A percentile compares a stretch with the other conserved stretches of the same genome.
These are phyloP conservation scores for Hydnomerulius pinastri DNA, from an alignment of 768 basidiomycete genomes.

Conservation along the genomic window DNA sequence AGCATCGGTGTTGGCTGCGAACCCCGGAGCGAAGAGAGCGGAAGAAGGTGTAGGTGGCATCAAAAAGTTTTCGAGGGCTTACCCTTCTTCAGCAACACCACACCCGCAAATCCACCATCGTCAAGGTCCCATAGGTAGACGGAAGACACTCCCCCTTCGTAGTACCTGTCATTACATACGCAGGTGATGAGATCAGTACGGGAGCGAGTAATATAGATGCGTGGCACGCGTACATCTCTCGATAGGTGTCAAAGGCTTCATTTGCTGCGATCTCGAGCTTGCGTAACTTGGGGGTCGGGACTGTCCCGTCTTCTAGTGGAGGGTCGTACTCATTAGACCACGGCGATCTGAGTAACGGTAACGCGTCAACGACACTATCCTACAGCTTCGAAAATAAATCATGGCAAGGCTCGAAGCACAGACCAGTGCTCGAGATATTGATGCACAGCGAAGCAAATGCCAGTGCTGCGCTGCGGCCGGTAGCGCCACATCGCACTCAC, in stretches of 20 bases:
- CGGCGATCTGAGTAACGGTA: constrained; percentile 67
- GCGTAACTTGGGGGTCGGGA: constrained; percentile 80
- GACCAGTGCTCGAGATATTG: neutral
- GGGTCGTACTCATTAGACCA: constrained; percentile 99
- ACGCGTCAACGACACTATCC: constrained; percentile 14
- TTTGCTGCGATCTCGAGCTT: constrained; percentile 93
- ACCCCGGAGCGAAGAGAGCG: constrained; percentile 1
- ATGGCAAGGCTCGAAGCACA: neutral
- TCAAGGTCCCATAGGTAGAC: constrained; percentile 99
- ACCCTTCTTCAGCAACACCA: constrained; percentile 96
- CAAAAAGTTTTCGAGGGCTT: constrained; percentile 17
- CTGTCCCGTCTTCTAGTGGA: constrained; percentile 84
- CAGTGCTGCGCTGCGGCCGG: neutral
- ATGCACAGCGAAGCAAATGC: neutral
- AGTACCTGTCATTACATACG: constrained; percentile 62
- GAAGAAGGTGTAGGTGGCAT: neutral
- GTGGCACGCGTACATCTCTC: constrained; percentile 71
- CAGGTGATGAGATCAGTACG: neutral
- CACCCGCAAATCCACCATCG: constrained; percentile 95
- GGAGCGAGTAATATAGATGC: neutral
- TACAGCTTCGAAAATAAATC: neutral
- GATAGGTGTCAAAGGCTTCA: constrained; percentile 96
- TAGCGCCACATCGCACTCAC: constrained; percentile 43
- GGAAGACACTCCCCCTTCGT: constrained; percentile 95
- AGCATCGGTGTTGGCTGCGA: constrained; percentile 1